Conservation (phyloP, 2,329 filamentous ascomycete genomes). For the Sclerotinia minor region DNA sequence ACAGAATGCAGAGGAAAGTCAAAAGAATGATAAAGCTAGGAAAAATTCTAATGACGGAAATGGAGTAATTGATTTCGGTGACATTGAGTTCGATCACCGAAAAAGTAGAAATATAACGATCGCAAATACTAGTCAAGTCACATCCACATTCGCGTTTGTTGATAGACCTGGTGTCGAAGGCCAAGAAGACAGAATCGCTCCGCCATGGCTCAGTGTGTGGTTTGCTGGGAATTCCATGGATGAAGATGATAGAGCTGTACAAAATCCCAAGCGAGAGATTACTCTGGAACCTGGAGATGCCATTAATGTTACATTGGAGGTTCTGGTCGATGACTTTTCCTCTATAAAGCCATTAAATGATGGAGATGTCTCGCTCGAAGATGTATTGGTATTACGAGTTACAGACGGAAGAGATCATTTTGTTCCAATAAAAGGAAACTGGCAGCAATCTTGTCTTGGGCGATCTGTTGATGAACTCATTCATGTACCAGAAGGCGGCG, state of each 20-base stretch:
- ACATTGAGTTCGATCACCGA: slow-evolving; percentile 66
- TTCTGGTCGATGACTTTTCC: slow-evolving; percentile 63
- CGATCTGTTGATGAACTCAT: slow-evolving; percentile 87
- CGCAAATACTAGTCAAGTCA: slow-evolving; percentile 85
- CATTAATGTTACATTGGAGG: slow-evolving; percentile 65
- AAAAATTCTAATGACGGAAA: slow-evolving; percentile 42
- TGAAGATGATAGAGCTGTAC: slow-evolving; percentile 30
- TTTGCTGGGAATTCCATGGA: slow-evolving; percentile 57
- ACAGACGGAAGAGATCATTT: slow-evolving; percentile 87
- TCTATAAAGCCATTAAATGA: slow-evolving; percentile 73
- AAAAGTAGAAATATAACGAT: slow-evolving; percentile 73
- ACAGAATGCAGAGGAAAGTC: slow-evolving; percentile 42
- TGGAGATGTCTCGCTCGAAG: slow-evolving; percentile 66
- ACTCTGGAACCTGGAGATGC: slow-evolving; percentile 84
- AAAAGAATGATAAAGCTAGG: slow-evolving; percentile 25
- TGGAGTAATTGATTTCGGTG: slow-evolving; percentile 73
- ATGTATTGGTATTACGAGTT: slow-evolving; percentile 84
- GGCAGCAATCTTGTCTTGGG: slow-evolving; percentile 81
- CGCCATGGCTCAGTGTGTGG: slow-evolving; percentile 69
- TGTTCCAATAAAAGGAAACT: slow-evolving; percentile 73
- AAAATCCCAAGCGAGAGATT: slow-evolving; percentile 46
- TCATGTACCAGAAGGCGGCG: slow-evolving; percentile 80
- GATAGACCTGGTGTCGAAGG: slow-evolving; percentile 66
- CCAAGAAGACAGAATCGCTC: slow-evolving; percentile 46
- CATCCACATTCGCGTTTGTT: slow-evolving; percentile 77